Conservation (phyloP, 306 rosid species). For the Prunus kanzakura region DNA sequence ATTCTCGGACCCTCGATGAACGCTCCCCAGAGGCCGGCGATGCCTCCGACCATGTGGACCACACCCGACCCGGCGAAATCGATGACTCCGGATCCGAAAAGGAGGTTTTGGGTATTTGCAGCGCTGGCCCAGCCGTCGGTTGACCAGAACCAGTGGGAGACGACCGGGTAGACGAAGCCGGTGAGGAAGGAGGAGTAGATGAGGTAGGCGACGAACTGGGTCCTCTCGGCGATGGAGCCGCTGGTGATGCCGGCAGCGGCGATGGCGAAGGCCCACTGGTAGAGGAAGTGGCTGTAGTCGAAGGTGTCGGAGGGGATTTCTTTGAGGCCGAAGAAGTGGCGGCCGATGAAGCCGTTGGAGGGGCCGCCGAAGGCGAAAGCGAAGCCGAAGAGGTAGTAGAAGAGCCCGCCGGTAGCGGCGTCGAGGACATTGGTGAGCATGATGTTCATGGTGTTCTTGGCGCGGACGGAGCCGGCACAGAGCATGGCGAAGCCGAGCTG, state of each 20-base stretch:
- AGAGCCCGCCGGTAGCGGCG: slow-evolving; percentile 84
- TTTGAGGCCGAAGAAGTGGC: slow-evolving; percentile 65
- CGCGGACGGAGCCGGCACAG: slow-evolving; percentile 98
- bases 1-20: slow-evolving; percentile 79
- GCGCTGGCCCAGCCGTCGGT: slow-evolving; percentile 81
- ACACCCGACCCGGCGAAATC: slow-evolving; percentile 96
- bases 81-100: slow-evolving; percentile 67
- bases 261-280: slow-evolving; percentile 96
- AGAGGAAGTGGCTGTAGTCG: slow-evolving; percentile 69
- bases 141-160: slow-evolving; percentile 95
- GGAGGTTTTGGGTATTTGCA: slow-evolving; percentile 1
- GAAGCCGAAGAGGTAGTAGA: slow-evolving; percentile 90
- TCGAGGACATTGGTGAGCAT: slow-evolving; percentile 97
- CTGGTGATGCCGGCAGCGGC: slow-evolving; percentile 94
- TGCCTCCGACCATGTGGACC: slow-evolving; percentile 85
- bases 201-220: slow-evolving; percentile 81
- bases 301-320: slow-evolving; percentile 24
- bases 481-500: slow-evolving; percentile 98
- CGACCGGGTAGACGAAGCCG: slow-evolving; percentile 86
- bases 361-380: slow-evolving; percentile 85
- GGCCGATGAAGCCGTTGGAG: slow-evolving; percentile 81
- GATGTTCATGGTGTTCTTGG: slow-evolving; percentile 99
- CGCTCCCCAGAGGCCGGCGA: slow-evolving; percentile 91
- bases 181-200: slow-evolving; percentile 83
- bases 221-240: slow-evolving; percentile 87